Conservation (phyloP, 441 rosid species). For the Gossypium trilobum region DNA sequence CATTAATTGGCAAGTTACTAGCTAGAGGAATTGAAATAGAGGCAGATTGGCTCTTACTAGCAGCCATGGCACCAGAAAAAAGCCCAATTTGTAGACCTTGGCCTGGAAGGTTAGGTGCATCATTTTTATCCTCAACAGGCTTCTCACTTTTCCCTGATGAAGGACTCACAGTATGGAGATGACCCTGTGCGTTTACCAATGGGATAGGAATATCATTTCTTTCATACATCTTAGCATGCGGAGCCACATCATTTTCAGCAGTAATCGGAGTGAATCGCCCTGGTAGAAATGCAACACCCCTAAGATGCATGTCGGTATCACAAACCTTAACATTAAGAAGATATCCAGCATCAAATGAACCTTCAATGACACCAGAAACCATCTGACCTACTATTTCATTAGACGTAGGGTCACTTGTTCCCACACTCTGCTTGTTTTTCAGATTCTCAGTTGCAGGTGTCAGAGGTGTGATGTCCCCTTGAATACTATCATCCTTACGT, state of each 20-base stretch:
- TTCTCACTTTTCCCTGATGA: conserved; percentile 26
- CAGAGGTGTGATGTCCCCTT: conserved; percentile 25
- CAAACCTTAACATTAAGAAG: conserved; percentile 52
- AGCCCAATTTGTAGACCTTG: conserved; percentile 18
- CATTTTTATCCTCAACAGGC: conserved; percentile 25
- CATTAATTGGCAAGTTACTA: conserved; percentile 22
- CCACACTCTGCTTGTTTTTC: conserved; percentile 25
- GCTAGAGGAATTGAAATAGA: conserved; percentile 18
- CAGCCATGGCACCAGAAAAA: conserved; percentile 18
- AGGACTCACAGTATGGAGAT: conserved; percentile 16
- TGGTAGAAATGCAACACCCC: conserved; percentile 60
- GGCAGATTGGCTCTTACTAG: conserved; percentile 27
- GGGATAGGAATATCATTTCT: conserved; percentile 43
- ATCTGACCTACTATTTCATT: conserved; percentile 46
- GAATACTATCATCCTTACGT: conserved; percentile 41
- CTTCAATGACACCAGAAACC: conserved; percentile 62
- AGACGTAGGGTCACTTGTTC: conserved; percentile 10
- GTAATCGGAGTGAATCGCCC: conserved; percentile 43
- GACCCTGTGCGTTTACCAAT: conserved; percentile 19
- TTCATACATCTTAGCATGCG: conserved; percentile 40
- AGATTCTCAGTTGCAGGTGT: conserved; percentile 24
- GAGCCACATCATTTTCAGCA: conserved; percentile 67
- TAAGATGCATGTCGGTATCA: conserved; percentile 39
- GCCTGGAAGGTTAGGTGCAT: conserved; percentile 21
- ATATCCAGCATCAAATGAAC: conserved; percentile 67